These are phyloP conservation scores for Ilyonectria sp. DNA, from an alignment of 2,329 filamentous ascomycete genomes.

Conservation along the genomic window DNA sequence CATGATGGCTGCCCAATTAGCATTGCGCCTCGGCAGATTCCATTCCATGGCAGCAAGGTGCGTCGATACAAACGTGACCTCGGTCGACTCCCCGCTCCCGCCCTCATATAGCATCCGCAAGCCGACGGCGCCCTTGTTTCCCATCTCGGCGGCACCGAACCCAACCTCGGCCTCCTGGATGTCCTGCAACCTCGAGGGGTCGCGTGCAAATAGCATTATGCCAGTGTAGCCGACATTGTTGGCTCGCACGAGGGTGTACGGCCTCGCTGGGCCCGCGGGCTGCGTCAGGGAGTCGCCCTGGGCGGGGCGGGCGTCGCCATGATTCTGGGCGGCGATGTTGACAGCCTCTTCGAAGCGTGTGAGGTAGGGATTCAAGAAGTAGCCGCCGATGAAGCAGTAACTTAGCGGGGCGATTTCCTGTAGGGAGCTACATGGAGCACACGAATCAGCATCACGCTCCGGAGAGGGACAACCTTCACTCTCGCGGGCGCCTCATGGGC, in stretches of 20 bases:
- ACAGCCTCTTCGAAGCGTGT: conserved; percentile 80
- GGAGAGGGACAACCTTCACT: conserved; percentile 26
- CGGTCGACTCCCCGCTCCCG: conserved; percentile 60
- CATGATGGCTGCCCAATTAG: conserved; percentile 90
- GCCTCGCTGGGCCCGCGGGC: conserved; percentile 48
- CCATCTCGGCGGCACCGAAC: conserved; percentile 89
- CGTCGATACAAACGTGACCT: conserved; percentile 88
- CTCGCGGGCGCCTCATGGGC: not conserved
- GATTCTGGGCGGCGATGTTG: conserved; percentile 67
- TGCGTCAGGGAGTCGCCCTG: conserved; percentile 23
- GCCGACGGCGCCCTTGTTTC: conserved; percentile 94
- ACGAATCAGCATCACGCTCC: conserved; percentile 43
- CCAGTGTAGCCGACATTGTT: conserved; percentile 91
- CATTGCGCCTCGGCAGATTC: conserved; percentile 81
- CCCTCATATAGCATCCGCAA: conserved; percentile 75
- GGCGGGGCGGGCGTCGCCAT: conserved; percentile 28
- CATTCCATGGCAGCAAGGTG: conserved; percentile 93
- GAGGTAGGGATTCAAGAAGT: conserved; percentile 84
- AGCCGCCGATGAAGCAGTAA: conserved; percentile 87
- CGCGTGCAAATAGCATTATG: conserved; percentile 85
- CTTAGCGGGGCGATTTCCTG: conserved; percentile 92
- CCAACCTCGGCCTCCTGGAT: conserved; percentile 88
- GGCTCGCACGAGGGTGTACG: conserved; percentile 79
- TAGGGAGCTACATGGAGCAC: conserved; percentile 72
- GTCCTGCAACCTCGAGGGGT: conserved; percentile 71